A percentile compares a stretch with the other conserved stretches of the same genome.
Evolutionary conservation across 1,284 basidiomycete species (phyloP).

Genomic region (Ganoderma lucidum): DNA sequence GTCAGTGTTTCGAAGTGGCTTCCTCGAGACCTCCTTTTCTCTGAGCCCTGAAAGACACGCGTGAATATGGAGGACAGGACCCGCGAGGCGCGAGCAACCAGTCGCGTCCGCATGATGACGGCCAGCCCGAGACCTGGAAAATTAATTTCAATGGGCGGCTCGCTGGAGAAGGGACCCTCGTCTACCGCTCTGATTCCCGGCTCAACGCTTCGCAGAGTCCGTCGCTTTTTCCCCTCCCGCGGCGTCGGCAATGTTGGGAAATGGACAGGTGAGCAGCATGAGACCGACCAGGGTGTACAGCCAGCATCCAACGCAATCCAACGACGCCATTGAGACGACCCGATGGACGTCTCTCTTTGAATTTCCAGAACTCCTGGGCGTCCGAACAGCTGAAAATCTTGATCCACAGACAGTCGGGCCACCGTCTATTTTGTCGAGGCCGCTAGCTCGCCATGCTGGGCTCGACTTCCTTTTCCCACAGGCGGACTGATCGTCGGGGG

Average conservation of each 20-base stretch:
- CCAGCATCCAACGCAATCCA: background rate
- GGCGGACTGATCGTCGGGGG: background rate
- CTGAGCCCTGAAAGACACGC: background rate
- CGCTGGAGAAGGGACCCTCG: background rate
- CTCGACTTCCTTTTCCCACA: constrained; percentile 1
- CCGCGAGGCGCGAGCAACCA: background rate
- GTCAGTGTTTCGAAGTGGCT: background rate
- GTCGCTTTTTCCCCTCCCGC: background rate
- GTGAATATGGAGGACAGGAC: background rate
- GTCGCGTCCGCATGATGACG: background rate
- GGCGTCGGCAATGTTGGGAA: background rate
- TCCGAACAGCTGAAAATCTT: background rate
- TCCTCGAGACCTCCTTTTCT: background rate
- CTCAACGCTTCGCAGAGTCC: background rate
- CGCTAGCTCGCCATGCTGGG: background rate
- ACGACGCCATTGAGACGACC: background rate
- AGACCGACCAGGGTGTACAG: background rate
- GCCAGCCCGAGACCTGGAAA: background rate
- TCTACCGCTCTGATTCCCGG: constrained; percentile 2
- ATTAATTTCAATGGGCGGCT: background rate
- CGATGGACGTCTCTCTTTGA: background rate
- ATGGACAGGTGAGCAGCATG: background rate
- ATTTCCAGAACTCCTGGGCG: background rate
- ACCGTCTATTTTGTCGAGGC: background rate
- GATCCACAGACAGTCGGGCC: background rate